phyloP scores from a whole-genome alignment of 805 yeast genomes.

The Tetrapisispora fleetii region DNA sequence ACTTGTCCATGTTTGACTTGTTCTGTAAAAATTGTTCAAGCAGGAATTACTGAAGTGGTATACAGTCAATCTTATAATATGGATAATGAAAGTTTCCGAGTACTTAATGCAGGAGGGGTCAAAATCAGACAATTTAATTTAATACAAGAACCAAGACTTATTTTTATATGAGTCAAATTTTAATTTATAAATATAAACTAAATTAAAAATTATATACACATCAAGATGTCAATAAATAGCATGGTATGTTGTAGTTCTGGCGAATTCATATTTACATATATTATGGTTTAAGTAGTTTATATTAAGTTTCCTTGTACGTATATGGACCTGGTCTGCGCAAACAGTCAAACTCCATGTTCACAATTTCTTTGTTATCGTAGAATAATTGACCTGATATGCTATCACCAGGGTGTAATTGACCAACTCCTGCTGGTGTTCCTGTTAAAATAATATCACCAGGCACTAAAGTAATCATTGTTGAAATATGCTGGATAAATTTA shows the following conservation, averaged over 20 bases:
- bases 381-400: slow-evolving; percentile 51
- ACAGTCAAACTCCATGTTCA: slow-evolving; percentile 33
- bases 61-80: slow-evolving; percentile 87
- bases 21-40: slow-evolving; percentile 87
- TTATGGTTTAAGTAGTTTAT: not conserved
- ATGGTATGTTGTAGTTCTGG: too few species aligned
- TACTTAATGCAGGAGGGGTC: slow-evolving; percentile 67
- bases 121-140: slow-evolving; percentile 48
- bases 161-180: slow-evolving; percentile 8
- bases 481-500: slow-evolving; percentile 66
- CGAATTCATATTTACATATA: too few species aligned
- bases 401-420: slow-evolving; percentile 73
- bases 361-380: slow-evolving; percentile 47
- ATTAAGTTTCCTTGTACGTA: slow-evolving; percentile 36
- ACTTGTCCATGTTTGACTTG: slow-evolving; percentile 97
- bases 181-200: not conserved
- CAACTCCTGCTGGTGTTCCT: slow-evolving; percentile 98
- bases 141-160: slow-evolving; percentile 20
- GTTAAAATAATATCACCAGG: slow-evolving; percentile 88
- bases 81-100: slow-evolving; percentile 70
- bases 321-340: slow-evolving; percentile 52
- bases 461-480: slow-evolving; percentile 81
- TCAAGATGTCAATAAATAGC: too few species aligned
- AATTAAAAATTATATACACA: not conserved
- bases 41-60: slow-evolving; percentile 85